Base-by-base conservation (phyloP, 345 rosid species). In the Populus deltoides region DNA sequence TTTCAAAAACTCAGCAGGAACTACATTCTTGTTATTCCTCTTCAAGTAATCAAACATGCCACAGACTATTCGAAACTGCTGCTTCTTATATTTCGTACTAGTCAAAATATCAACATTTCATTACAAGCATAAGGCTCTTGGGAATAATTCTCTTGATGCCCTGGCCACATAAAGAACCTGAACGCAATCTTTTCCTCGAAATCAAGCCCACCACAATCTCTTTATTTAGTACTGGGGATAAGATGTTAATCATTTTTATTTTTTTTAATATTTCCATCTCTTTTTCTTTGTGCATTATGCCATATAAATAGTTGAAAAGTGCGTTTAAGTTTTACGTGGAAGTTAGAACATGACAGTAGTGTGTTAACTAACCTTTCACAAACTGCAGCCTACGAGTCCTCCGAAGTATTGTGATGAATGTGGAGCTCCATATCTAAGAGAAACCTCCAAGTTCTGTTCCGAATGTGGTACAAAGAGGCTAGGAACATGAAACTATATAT, bases 341-440 rank as follows among this genome's bases (percentile, higher is more conserved):
- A n/a, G n/a, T n/a, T n/a, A 27, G 27, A 49, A 8, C 7, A 27
- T 59, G 1, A 24, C 49, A 1, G 43, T 16, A 43, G 35, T 13
- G 8, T 27, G 18, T 51, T 66, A 18, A 61, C 38, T 73, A 27
- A 74, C 49, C 20, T 10, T 18, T 22, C 7, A n/a, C 18, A 33
- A 3, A 69, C 53, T 57, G 75, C 87, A 91, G 93, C 89, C 90
- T 13, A 70, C 88, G 5, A 79, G 91, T 80, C 94, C 97, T 3
- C 93, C 95, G 11, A 94, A 93, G 80, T 94, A 79, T 75, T 94
- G 97, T 62, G 97, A 93, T 79, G 95, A 93, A 85, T 93, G 99
- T 77, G 98, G 99, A 16, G 87, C 93, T 29, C 90, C 86, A 45
- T 95, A 93, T 78, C 24, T 90, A 59, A 90, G 97, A 85, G 98